phyloP scores from a whole-genome alignment of 2,329 filamentous ascomycete genomes.

The Albophoma yamanashiensis region DNA sequence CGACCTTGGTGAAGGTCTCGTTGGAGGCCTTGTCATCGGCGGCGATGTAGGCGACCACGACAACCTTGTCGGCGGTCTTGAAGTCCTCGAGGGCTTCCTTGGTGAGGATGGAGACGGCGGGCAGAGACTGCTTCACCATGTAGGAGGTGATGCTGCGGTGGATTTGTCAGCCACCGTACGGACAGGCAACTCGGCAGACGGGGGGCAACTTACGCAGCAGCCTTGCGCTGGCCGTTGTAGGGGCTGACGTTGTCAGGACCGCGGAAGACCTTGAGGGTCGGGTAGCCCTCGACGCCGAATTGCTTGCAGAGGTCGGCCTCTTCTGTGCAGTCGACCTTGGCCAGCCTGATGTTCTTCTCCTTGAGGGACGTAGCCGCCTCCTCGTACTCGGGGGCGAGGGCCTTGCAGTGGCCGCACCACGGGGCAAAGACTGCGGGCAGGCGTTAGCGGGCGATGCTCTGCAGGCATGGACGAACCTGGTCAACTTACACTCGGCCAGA shows the following conservation, averaged over 20 bases:
- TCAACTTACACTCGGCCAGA: slow-evolving; percentile 82
- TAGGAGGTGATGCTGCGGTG: slow-evolving; percentile 55
- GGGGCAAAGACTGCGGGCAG: slow-evolving; percentile 68
- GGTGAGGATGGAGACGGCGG: slow-evolving; percentile 74
- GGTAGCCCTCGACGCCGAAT: slow-evolving; percentile 93
- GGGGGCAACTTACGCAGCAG: slow-evolving; percentile 51
- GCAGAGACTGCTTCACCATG: slow-evolving; percentile 97
- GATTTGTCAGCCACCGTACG: slow-evolving; percentile 9
- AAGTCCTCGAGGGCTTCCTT: slow-evolving; percentile 84
- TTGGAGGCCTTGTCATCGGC: slow-evolving; percentile 74
- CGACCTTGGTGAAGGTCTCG: slow-evolving; percentile 67
- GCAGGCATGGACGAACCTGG: neutral
- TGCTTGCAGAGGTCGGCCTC: slow-evolving; percentile 84
- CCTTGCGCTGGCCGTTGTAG: slow-evolving; percentile 85
- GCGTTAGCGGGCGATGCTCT: neutral
- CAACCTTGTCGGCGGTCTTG: slow-evolving; percentile 96
- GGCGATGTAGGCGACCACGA: slow-evolving; percentile 80
- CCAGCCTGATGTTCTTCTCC: slow-evolving; percentile 77
- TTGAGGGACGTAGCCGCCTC: slow-evolving; percentile 74
- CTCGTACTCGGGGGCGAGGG: slow-evolving; percentile 86
- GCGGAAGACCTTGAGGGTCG: slow-evolving; percentile 98
- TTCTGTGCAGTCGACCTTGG: slow-evolving; percentile 91
- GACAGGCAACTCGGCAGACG: neutral
- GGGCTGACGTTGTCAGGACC: slow-evolving; percentile 70
- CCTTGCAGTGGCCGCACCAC: slow-evolving; percentile 98